Percentiles rank a stretch among this genome's conserved stretches.
Evolutionary conservation across 768 basidiomycete species (phyloP).

Genomic region (Tylopilus vinaceipallidus): DNA sequence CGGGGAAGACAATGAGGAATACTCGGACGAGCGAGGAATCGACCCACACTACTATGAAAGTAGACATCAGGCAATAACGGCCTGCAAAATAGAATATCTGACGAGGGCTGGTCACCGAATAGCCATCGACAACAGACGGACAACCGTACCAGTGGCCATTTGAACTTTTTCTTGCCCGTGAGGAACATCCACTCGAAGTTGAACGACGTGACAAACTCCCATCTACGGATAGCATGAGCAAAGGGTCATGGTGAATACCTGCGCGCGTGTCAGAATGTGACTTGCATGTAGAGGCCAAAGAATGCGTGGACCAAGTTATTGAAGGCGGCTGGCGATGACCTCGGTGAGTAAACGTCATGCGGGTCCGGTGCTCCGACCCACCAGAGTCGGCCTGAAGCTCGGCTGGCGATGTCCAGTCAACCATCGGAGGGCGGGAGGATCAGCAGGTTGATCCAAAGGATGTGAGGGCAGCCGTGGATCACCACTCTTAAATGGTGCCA

Average conservation of each 20-base stretch:
- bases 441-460: neutral
- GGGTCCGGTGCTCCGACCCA: conserved; percentile 21
- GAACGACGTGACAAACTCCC: conserved; percentile 65
- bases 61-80: conserved; percentile 62
- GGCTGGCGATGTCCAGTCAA: conserved; percentile 51
- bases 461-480: neutral
- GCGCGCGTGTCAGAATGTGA: conserved; percentile 7
- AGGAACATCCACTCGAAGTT: conserved; percentile 65
- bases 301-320: conserved; percentile 58
- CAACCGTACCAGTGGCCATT: conserved; percentile 64
- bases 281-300: conserved; percentile 59
- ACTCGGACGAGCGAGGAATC: neutral
- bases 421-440: conserved; percentile 37
- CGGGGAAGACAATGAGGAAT: neutral
- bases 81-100: conserved; percentile 71
- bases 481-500: conserved; percentile 9
- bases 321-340: conserved; percentile 28
- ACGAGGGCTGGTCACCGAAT: neutral
- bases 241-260: conserved; percentile 10
- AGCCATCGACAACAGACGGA: neutral
- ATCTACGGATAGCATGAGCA: conserved; percentile 36
- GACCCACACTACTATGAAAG: conserved; percentile 67
- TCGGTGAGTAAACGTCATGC: conserved; percentile 7
- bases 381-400: conserved; percentile 49
- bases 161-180: conserved; percentile 53